Evolutionary conservation across 2,329 filamentous ascomycete genomes (phyloP).

Genomic region (Cadophora luteo-olivacea): DNA sequence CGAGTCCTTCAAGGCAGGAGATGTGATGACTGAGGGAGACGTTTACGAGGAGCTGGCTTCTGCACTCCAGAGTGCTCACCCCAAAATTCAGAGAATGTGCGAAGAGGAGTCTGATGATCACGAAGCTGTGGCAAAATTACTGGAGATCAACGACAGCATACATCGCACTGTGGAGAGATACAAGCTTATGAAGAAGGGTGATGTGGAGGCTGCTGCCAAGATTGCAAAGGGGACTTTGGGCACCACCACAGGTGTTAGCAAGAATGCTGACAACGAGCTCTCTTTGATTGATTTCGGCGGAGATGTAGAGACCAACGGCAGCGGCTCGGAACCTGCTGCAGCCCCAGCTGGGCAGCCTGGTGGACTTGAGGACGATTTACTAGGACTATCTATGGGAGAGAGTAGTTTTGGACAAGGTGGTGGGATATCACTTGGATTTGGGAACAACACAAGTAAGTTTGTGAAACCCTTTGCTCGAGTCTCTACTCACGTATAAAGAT

Average conservation of each 20-base stretch:
- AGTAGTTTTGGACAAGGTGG: slow-evolving; percentile 74
- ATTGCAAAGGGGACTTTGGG: slow-evolving; percentile 83
- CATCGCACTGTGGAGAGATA: slow-evolving; percentile 95
- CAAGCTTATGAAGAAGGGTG: slow-evolving; percentile 94
- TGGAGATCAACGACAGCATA: slow-evolving; percentile 99
- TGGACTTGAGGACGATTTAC: slow-evolving; percentile 85
- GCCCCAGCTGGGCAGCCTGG: slow-evolving; percentile 54
- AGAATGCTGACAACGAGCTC: slow-evolving; percentile 76
- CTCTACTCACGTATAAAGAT: slow-evolving; percentile 52
- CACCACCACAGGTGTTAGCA: slow-evolving; percentile 67
- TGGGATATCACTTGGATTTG: slow-evolving; percentile 82
- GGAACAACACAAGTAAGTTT: slow-evolving; percentile 68
- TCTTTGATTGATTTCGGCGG: slow-evolving; percentile 92
- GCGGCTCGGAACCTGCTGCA: slow-evolving; percentile 50
- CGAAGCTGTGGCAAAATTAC: slow-evolving; percentile 91
- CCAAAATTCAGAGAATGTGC: slow-evolving; percentile 99
- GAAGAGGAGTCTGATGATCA: slow-evolving; percentile 98
- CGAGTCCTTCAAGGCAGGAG: slow-evolving; percentile 81
- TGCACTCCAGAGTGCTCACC: slow-evolving; percentile 89
- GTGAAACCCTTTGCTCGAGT: not conserved
- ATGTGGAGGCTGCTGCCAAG: slow-evolving; percentile 81
- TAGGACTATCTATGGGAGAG: slow-evolving; percentile 80
- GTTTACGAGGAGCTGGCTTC: slow-evolving; percentile 85
- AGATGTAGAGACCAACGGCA: slow-evolving; percentile 63
- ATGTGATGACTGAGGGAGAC: slow-evolving; percentile 73